Base-by-base conservation (phyloP, 2,329 filamentous ascomycete genomes). In the Cladophialophora carrionii region DNA sequence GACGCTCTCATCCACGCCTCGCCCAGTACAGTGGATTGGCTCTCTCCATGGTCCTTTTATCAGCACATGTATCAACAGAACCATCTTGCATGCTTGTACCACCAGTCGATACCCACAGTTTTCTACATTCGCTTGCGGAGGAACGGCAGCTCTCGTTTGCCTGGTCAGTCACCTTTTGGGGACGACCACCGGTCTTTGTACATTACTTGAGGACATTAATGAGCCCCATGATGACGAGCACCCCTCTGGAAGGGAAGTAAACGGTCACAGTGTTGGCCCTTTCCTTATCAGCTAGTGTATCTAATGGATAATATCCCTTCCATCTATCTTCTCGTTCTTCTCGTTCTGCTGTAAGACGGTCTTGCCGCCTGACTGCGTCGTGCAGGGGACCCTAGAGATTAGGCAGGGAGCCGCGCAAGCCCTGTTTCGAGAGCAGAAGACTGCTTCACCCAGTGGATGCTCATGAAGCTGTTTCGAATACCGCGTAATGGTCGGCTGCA, bases 71-170 rank as follows among this genome's bases (percentile, higher is more conserved):
- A 68, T 52, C 65, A 68, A 60, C 61, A 65, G 46, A 52, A 32
- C 32, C 53, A 57, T 37, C 7, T 52, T 52, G 26, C 55, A 54
- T 56, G 58, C 43, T 17, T 68, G 66, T 68, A 68, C 66, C 61
- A 65, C 49, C 55, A 68, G 41, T 68, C 59, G 63, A 65, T 65
- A 65, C 66, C 66, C 66, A 54, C 43, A 55, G 49, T 10, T 61
- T 63, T 34, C 53, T 34, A 55, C 57, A 56, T 65, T 68, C 57
- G 52, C 57, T 63, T 57, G 62, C 58, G 65, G 62, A 67, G 61
- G 65, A 61, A 60, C 29, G 32, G 41, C 43, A 53, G 56, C 53
- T 64, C 61, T 63, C 48, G 41, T 46, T 53, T 55, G 41, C 53
- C 48, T 62, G 53, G 29, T 61, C 37, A 29, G 54, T 58, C 20